Conservation (phyloP, 2,329 filamentous ascomycete species). For the Dendryphion nanum region DNA sequence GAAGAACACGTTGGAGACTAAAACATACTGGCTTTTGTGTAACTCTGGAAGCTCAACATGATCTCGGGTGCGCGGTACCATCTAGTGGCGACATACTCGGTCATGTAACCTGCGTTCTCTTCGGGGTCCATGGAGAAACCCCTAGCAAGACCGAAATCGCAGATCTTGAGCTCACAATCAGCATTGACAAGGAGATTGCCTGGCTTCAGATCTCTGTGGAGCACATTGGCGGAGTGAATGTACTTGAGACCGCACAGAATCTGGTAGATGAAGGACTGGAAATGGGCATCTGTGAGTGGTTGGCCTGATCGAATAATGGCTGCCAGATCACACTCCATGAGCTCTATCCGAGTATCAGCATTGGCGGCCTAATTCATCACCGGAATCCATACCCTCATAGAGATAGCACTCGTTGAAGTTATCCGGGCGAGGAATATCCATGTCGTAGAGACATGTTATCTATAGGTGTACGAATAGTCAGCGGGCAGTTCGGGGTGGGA, state of each 20-base stretch:
- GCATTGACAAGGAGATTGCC: constrained; percentile 97
- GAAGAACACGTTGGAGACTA: background rate
- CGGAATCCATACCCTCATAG: constrained; percentile 73
- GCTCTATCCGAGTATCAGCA: constrained; percentile 59
- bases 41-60: constrained; percentile 99
- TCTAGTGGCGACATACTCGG: constrained; percentile 95
- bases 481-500: constrained; percentile 23
- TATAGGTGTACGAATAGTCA: constrained; percentile 47
- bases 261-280: constrained; percentile 99
- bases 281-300: constrained; percentile 95
- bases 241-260: constrained; percentile 98
- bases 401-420: constrained; percentile 99
- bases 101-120: constrained; percentile 99
- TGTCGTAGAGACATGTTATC: constrained; percentile 99
- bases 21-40: constrained; percentile 98
- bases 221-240: constrained; percentile 96
- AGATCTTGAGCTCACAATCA: constrained; percentile 99
- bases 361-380: background rate
- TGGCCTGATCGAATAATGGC: constrained; percentile 98
- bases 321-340: constrained; percentile 98
- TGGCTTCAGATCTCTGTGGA: constrained; percentile 95
- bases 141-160: constrained; percentile 93
- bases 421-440: constrained; percentile 96
- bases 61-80: constrained; percentile 99
- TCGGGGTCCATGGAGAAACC: constrained; percentile 97